These are phyloP conservation scores for Tricladium varicosporioides DNA, from an alignment of 2,329 filamentous ascomycete genomes.

Conservation along the genomic window DNA sequence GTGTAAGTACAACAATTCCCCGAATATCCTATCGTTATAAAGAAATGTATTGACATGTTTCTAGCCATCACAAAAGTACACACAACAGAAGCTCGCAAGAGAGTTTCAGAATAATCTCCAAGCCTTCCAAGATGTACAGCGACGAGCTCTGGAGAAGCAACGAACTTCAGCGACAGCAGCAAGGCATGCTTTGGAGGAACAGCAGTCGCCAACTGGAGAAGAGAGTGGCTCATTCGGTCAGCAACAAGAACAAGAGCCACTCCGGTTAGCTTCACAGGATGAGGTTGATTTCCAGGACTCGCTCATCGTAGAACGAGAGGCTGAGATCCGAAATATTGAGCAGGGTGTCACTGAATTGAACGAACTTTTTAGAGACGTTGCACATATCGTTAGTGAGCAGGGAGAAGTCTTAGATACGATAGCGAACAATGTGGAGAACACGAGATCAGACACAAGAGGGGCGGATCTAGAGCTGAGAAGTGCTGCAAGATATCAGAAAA, in stretches of 20 bases:
- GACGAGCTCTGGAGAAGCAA: conserved; percentile 87
- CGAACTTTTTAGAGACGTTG: conserved; percentile 96
- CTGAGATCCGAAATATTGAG: conserved; percentile 96
- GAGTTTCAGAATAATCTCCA: conserved; percentile 87
- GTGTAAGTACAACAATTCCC: conserved; percentile 49
- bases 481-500: conserved; percentile 91
- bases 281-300: conserved; percentile 98
- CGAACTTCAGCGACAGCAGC: conserved; percentile 81
- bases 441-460: conserved; percentile 76
- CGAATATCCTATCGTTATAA: conserved; percentile 13
- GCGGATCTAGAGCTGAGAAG: conserved; percentile 83
- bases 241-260: conserved; percentile 70
- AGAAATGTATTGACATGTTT: conserved; percentile 8
- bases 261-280: conserved; percentile 81
- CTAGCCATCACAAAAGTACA: conserved; percentile 92
- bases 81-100: conserved; percentile 88
- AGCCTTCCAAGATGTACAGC: conserved; percentile 92
- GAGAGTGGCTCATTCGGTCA: conserved; percentile 41
- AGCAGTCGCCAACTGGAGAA: conserved; percentile 39
- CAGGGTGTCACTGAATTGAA: conserved; percentile 94
- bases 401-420: conserved; percentile 87
- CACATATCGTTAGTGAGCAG: conserved; percentile 93
- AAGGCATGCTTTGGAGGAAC: conserved; percentile 72
- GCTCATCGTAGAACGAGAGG: conserved; percentile 92
- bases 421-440: conserved; percentile 81